Conservation (phyloP, 139 green algal genomes). For the Dunaliella sp. region DNA sequence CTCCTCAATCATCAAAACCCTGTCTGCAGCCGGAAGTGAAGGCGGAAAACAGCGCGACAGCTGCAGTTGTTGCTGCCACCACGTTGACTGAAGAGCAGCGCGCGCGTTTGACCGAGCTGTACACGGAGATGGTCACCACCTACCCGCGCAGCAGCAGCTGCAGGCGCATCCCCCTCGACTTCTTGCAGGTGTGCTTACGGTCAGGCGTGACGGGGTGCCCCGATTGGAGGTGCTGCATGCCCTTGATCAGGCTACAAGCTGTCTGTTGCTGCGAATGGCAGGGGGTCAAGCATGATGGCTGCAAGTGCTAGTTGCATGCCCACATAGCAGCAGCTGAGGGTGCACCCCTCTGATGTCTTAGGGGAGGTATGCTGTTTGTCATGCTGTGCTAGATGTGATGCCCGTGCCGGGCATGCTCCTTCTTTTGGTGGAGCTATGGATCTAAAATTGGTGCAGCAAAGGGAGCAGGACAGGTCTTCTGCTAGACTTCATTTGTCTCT, state of each 20-base stretch:
- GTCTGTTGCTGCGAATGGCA: too few relatives aligned
- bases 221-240: too few relatives aligned
- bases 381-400: too few relatives aligned
- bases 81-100: background rate
- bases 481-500: too few relatives aligned
- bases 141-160: slow-evolving; percentile 63
- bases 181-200: slow-evolving; percentile 45
- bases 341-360: background rate
- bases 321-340: background rate
- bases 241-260: too few relatives aligned
- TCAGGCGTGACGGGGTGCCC: too few relatives aligned
- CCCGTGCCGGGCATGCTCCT: too few relatives aligned
- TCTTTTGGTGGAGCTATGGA: too few relatives aligned
- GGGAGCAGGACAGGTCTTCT: too few relatives aligned
- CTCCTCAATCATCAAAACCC: too few relatives aligned
- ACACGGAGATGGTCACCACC: slow-evolving; percentile 65
- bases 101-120: slow-evolving; percentile 45
- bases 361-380: background rate
- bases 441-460: too few relatives aligned
- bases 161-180: slow-evolving; percentile 88
- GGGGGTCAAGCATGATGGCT: background rate
- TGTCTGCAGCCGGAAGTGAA: background rate
- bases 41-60: background rate
- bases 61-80: background rate
- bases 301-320: background rate